Percentiles rank a stretch among this genome's conserved stretches.
These are phyloP conservation scores for Singerocomus inundabilis DNA, from an alignment of 1,284 basidiomycete genomes.

Conservation along the genomic window DNA sequence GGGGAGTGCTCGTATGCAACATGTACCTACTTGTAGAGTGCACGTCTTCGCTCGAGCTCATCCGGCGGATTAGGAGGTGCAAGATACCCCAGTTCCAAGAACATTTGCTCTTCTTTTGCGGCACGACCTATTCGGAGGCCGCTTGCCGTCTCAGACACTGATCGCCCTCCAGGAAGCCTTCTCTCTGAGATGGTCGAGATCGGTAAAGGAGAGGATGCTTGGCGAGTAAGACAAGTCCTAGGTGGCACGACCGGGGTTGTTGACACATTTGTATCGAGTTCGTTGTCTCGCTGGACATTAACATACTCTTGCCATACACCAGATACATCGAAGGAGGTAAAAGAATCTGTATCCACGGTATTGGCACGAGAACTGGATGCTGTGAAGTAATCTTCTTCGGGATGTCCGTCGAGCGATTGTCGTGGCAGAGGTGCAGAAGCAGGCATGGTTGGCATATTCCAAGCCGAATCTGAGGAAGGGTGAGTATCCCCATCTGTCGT, in stretches of 20 bases:
- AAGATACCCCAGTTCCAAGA: slow-evolving; percentile 65
- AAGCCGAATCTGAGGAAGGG: slow-evolving; percentile 8
- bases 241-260: slow-evolving; percentile 47
- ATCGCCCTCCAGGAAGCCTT: slow-evolving; percentile 39
- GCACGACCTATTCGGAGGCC: slow-evolving; percentile 43
- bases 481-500: slow-evolving; percentile 8
- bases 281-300: slow-evolving; percentile 27
- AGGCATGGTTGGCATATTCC: slow-evolving; percentile 10
- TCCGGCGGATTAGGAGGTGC: slow-evolving; percentile 79
- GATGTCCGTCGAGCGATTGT: slow-evolving; percentile 26
- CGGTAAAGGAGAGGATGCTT: slow-evolving; percentile 59
- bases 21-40: slow-evolving; percentile 68
- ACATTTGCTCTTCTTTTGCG: slow-evolving; percentile 63
- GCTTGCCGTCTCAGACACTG: slow-evolving; percentile 36
- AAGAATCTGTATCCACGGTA: slow-evolving; percentile 20
- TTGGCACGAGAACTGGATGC: slow-evolving; percentile 27
- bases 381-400: slow-evolving; percentile 36
- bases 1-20: not conserved
- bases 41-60: slow-evolving; percentile 76
- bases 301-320: slow-evolving; percentile 28
- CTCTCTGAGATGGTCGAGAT: slow-evolving; percentile 40
- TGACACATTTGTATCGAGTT: slow-evolving; percentile 23
- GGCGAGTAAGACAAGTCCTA: slow-evolving; percentile 54
- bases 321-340: slow-evolving; percentile 18
- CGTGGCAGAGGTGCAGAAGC: slow-evolving; percentile 21